These are phyloP conservation scores for Penicillium digitatum DNA, from an alignment of 2,329 filamentous ascomycete species.

Conservation along the genomic window DNA sequence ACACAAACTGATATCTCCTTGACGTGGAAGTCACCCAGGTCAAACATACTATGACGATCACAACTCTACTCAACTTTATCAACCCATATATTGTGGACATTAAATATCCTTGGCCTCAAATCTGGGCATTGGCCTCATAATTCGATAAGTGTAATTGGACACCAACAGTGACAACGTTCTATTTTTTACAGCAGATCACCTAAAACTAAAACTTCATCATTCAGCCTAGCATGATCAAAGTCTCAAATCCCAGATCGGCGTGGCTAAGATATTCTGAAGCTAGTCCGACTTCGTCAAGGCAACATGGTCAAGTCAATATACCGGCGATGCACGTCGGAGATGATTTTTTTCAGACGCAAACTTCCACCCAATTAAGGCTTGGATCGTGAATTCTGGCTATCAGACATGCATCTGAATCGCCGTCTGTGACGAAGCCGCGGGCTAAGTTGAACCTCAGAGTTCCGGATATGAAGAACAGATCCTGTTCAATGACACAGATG, in stretches of 20 bases:
- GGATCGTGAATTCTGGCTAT: slow-evolving; percentile 23
- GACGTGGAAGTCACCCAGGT: background rate
- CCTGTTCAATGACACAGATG: background rate
- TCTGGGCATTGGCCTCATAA: background rate
- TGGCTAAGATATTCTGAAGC: background rate
- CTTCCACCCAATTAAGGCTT: slow-evolving; percentile 25
- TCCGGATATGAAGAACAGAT: slow-evolving; percentile 21
- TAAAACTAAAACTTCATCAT: background rate
- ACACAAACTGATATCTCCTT: background rate
- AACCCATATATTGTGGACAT: background rate
- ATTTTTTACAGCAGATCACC: too few species aligned
- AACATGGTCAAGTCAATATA: slow-evolving; percentile 28
- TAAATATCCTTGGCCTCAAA: background rate
- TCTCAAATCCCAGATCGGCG: background rate
- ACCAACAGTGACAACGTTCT: background rate
- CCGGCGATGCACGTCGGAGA: slow-evolving; percentile 27
- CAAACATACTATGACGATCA: background rate
- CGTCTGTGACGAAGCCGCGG: slow-evolving; percentile 18
- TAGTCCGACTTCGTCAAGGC: slow-evolving; percentile 20
- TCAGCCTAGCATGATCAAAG: background rate
- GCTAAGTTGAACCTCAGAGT: slow-evolving; percentile 30
- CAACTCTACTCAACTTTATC: background rate
- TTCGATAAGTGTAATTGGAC: background rate
- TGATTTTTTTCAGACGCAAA: slow-evolving; percentile 29
- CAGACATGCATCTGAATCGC: slow-evolving; percentile 23